These are phyloP conservation scores for Globisporangium rhizosaccharum DNA, from an alignment of 352 stramenopile genomes.

Conservation along the genomic window DNA sequence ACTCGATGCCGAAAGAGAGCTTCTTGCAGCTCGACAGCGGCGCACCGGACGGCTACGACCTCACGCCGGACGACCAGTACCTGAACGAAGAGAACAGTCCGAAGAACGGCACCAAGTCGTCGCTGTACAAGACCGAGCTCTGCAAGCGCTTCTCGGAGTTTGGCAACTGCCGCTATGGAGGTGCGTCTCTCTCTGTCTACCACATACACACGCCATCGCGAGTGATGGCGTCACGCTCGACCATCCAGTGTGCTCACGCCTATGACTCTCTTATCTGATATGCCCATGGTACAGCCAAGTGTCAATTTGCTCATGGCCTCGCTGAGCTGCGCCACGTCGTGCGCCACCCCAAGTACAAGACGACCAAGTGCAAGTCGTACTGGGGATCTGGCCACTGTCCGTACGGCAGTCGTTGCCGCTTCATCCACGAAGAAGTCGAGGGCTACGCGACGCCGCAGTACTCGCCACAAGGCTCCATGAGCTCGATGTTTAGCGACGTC, in stretches of 20 bases:
- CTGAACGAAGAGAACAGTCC: conserved; percentile 79
- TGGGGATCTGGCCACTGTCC: conserved; percentile 84
- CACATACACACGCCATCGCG: not conserved
- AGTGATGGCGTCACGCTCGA: conserved; percentile 1
- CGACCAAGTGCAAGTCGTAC: conserved; percentile 90
- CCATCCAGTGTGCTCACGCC: not conserved
- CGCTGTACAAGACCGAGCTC: conserved; percentile 85
- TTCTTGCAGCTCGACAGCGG: conserved; percentile 66
- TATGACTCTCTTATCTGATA: not conserved
- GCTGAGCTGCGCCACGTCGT: conserved; percentile 78
- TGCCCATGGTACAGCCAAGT: conserved; percentile 50
- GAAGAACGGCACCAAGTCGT: conserved; percentile 83
- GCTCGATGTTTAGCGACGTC: conserved; percentile 48
- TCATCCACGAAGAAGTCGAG: conserved; percentile 84
- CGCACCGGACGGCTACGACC: conserved; percentile 29
- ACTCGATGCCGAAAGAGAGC: conserved; percentile 69
- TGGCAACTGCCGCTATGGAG: conserved; percentile 83
- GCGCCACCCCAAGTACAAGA: conserved; percentile 89
- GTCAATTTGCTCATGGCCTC: conserved; percentile 82
- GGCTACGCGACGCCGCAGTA: conserved; percentile 52
- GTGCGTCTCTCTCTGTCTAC: conserved; percentile 14
- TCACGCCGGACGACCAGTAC: conserved; percentile 52
- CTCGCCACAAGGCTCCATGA: conserved; percentile 34
- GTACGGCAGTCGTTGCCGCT: conserved; percentile 83
- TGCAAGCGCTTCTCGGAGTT: conserved; percentile 87